Conservation (phyloP, 805 yeast genomes). For the Candida oleophila region DNA sequence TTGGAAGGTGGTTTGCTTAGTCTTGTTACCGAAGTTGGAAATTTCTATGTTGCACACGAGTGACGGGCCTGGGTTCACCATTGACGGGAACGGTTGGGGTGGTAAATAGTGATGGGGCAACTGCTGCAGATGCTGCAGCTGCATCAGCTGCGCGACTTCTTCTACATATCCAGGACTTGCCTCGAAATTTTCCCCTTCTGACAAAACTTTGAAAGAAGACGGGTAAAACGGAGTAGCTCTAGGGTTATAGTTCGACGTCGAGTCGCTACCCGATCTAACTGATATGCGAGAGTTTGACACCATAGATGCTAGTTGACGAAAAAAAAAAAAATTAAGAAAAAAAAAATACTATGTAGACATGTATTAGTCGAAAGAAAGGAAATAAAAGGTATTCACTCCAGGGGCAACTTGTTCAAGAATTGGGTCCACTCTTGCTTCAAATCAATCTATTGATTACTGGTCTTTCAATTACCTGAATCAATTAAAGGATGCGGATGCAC, state of each 20-base stretch:
- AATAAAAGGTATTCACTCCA: no score
- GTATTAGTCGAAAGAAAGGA: no score
- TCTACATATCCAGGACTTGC: not conserved
- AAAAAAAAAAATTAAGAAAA: no score
- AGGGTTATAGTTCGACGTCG: constrained; percentile 1
- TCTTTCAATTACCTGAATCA: not conserved
- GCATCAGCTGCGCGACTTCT: not conserved
- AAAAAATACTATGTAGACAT: no score
- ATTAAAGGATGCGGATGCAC: not conserved
- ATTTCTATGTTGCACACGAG: not conserved
- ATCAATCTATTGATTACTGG: not conserved
- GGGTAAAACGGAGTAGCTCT: constrained; percentile 3
- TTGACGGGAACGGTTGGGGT: not conserved
- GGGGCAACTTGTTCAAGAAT: no score
- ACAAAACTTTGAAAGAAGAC: not conserved
- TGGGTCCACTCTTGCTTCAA: no score
- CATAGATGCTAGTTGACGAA: not conserved
- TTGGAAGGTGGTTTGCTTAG: not conserved
- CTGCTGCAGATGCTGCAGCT: not conserved
- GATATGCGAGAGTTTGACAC: constrained; percentile 15
- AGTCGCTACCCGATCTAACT: constrained; percentile 4
- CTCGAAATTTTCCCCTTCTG: not conserved
- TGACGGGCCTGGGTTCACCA: not conserved
- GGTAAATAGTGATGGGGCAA: not conserved
- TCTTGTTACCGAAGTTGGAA: constrained; percentile 1